Base-by-base conservation (phyloP, 805 yeast species). In the Saccharomycopsis babjevae region DNA sequence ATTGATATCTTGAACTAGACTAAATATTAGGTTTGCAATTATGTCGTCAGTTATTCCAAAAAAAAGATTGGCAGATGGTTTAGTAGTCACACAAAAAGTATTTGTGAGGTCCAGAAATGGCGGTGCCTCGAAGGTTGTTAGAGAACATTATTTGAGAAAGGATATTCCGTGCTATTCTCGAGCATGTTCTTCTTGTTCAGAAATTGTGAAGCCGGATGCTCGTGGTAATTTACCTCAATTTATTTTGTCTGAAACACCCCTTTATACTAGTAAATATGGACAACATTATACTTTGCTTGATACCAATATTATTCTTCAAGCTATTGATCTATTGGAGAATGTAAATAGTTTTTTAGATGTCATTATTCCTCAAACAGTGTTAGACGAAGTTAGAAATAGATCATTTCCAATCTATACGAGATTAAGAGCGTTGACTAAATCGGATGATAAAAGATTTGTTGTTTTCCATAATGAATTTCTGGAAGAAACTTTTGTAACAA, bases 401-500 rank as follows among this genome's bases (percentile, higher is more conserved):
- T 89, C 96, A 57, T 83, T 85, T 68, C 97, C 99, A 3, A 85
- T 93, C 20, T 94, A 92, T 71, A 84, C 88, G 68, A 80, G 99
- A 70, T 73, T 93, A 56, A 80, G 97, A 68, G 81, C 88, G 1
- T 75, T 94, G 20, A 84, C 89, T 36, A 86, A 88, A 67, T 72
- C 71, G 30, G 89, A 85, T 59, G 88, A 82, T 43, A 94, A 94
- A 72, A 78, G 97, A 63, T 89, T 91, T 68, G 82, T 88, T 42
- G 94, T 94, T 1, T 94, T 89, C 73, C 97, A 94, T 74, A 94
- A 94, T 73, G 98, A 93, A 72, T 94, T 91, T 72, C 82, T 82
- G 66, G 81, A 83, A 64, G 82, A 79, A 10, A 89, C 97, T 0
- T 88, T 77, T 70, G 77, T 85, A 4, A 77, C 76, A 36, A 82